Base-by-base conservation (phyloP, 2,329 filamentous ascomycete species). In the Colletotrichum simmondsii region DNA sequence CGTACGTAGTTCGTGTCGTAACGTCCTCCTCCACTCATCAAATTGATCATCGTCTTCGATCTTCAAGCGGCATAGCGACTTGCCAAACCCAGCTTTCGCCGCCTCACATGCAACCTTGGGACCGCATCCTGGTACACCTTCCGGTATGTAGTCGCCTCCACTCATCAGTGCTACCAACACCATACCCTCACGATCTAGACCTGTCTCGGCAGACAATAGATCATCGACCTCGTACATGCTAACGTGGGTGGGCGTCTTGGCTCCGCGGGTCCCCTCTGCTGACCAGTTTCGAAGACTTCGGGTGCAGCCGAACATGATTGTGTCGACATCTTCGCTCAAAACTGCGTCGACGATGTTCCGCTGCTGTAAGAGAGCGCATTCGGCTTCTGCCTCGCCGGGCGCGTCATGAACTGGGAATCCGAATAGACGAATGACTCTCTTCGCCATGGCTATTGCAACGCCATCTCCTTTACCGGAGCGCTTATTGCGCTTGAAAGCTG, bases 291-390 rank as follows among this genome's bases (percentile, higher is more conserved):
- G 89, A 54, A 98, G 84, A 0, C 93, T 96, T 49, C 91, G 84
- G 0, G 90, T 92, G 75, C 95, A 97, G 1, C 97, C 97, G 83
- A 98, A 98, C 96, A 98, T 98, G 78, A 98, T 90, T 2, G 96
- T 97, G 80, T 99, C 97, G 56, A 98, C 95, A 85, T 99, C 97
- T 81, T 99, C 95, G 81, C 94, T 98, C 77, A 99, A 87, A 1
- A 98, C 97, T 0, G 94, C 96, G 81, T 99, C 97, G 1, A 98
- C 95, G 10, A 98, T 86, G 0, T 95, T 95, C 58, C 92, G 89
- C 72, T 89, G 88, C 79, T 99, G 95, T 3, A 99, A 83, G 19
- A 97, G 84, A 0, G 97, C 97, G 76, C 97, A 99, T 83, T 99
- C 97, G 1, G 97, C 97, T 81, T 99, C 97, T 3, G 96, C 97